Base-by-base conservation (phyloP, 1,139 yeast species). In the Groenewaldozyma auringiensis region DNA sequence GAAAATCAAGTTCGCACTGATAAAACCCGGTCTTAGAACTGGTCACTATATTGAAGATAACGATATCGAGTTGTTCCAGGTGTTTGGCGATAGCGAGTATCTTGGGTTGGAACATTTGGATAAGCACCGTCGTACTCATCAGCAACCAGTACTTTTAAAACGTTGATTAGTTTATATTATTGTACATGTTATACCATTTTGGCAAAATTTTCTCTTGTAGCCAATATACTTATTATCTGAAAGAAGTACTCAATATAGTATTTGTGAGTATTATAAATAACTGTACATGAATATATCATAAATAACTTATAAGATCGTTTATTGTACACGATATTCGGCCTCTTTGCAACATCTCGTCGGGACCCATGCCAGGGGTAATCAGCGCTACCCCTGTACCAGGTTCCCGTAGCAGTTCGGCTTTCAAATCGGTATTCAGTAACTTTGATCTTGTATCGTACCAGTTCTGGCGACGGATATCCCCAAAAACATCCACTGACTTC, bases 101-200 rank as follows among this genome's bases (percentile, higher is more conserved):
- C 68, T 92, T 47, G 94, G 89, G 20, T 70, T 92, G 61, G 96
- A 92, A 59, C 95, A 86, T 60, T 86, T 92, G 6, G 96, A 87
- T 63, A 76, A 94, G 57, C 21, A 21, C 6, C 4, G 38, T 4
- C 21, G 38, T 4, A 20, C n/a, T 35, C n/a, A 20, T 20, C 38
- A 35, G 4, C 38, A 35, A 20, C 38, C 38, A 4, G 16, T 35
- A 9, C 21, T 35, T n/a, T 11, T 35, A 11, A 35, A 35, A n/a
- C 4, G 25, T 35, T 35, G n/a, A 35, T 11, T 14, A 33, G 9
- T 33, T 25, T 25, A 25, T n/a, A n/a, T n/a, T n/a, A n/a, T n/a
- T n/a, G n/a, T n/a, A n/a, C n/a, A n/a, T n/a, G n/a, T n/a, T n/a
- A n/a, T n/a, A n/a, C n/a, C n/a, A n/a, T n/a, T n/a, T n/a, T n/a